Conservation (phyloP, 148 eudicot genomes). For the Fagopyrum tataricum region DNA sequence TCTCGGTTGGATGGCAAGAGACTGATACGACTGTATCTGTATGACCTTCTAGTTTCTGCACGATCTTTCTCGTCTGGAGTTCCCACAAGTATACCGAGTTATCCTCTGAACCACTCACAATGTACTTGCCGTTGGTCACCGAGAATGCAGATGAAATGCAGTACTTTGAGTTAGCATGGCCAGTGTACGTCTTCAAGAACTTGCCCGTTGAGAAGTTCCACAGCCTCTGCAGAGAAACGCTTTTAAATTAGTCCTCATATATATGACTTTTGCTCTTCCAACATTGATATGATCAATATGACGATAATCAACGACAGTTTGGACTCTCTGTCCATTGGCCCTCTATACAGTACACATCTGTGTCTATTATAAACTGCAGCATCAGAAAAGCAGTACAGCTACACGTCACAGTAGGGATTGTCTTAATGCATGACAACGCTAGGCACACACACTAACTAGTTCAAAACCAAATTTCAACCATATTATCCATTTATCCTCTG, state of each 20-base stretch:
- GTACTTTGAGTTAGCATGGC: conserved; percentile 76
- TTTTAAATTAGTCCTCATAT: background rate
- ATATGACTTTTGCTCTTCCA: background rate
- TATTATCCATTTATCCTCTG: too few relatives aligned
- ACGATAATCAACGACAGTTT: background rate
- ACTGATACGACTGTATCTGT: conserved; percentile 81
- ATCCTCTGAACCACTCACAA: conserved; percentile 94
- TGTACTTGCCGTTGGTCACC: conserved; percentile 78
- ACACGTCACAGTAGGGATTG: too few relatives aligned
- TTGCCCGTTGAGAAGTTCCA: conserved; percentile 90
- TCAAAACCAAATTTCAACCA: too few relatives aligned
- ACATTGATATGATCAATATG: background rate
- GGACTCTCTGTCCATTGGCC: too few relatives aligned
- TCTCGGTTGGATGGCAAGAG: conserved; percentile 74
- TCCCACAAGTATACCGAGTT: conserved; percentile 86
- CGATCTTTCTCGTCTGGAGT: conserved; percentile 74
- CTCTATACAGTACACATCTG: too few relatives aligned
- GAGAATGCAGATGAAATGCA: conserved; percentile 85
- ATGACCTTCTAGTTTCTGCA: conserved; percentile 93
- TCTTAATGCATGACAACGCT: too few relatives aligned
- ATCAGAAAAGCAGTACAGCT: too few relatives aligned
- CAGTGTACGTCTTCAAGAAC: conserved; percentile 83
- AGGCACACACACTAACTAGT: too few relatives aligned
- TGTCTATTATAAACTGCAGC: too few relatives aligned
- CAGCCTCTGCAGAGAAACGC: conserved; percentile 53